Evolutionary conservation across 2,329 filamentous ascomycete genomes (phyloP).

Genomic region (Ceratocystiopsis sp.): DNA sequence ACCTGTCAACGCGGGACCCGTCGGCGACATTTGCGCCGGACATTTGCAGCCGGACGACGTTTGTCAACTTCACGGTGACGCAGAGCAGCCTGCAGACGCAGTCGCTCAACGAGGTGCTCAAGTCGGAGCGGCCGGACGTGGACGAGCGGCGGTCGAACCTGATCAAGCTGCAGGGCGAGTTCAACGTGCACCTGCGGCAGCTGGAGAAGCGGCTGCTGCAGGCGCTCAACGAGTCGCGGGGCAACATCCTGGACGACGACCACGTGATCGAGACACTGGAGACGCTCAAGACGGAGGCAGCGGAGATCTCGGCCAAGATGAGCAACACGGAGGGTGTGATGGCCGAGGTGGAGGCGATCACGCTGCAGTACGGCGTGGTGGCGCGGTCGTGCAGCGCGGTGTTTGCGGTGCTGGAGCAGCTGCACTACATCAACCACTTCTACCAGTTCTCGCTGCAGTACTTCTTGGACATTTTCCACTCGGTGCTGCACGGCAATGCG

Average conservation of each 20-base stretch:
- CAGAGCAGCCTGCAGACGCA: conserved; percentile 98
- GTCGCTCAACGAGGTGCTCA: conserved; percentile 91
- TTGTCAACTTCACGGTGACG: conserved; percentile 98
- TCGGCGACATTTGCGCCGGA: conserved; percentile 89
- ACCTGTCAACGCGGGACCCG: conserved; percentile 86
- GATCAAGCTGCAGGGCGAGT: conserved; percentile 97
- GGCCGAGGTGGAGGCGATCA: conserved; percentile 93
- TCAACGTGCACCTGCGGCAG: conserved; percentile 93
- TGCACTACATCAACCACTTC: conserved; percentile 97
- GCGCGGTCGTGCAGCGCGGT: conserved; percentile 92
- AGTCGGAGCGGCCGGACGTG: conserved; percentile 92
- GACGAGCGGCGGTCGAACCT: conserved; percentile 92
- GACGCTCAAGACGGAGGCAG: conserved; percentile 93
- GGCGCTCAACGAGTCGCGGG: conserved; percentile 89
- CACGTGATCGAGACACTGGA: conserved; percentile 96
- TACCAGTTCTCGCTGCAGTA: conserved; percentile 99
- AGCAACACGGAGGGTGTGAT: conserved; percentile 94
- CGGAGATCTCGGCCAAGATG: conserved; percentile 92
- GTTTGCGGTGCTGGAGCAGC: conserved; percentile 88
- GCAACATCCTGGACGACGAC: conserved; percentile 96
- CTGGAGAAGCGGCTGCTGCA: conserved; percentile 88
- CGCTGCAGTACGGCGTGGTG: conserved; percentile 82
- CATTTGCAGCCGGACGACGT: conserved; percentile 93
- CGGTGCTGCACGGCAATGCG: conserved; percentile 68
- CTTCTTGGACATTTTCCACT: conserved; percentile 94